phyloP scores from a whole-genome alignment of 1,284 basidiomycete genomes.

The Boletus sp. region DNA sequence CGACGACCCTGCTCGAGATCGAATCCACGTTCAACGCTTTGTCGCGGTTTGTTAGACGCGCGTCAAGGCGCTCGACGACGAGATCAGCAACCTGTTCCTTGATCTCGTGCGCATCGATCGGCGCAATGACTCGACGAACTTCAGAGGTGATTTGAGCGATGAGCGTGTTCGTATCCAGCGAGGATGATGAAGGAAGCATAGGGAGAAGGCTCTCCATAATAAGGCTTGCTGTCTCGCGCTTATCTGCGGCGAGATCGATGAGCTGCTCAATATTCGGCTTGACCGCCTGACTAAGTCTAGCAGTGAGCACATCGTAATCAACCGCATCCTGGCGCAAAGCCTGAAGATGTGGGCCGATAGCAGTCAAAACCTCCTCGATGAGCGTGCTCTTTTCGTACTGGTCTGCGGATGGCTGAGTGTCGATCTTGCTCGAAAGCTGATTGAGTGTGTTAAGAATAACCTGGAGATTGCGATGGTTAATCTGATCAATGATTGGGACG shows the following conservation, averaged over 20 bases:
- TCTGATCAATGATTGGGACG: conserved; percentile 55
- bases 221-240: conserved; percentile 79
- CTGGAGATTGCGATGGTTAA: conserved; percentile 56
- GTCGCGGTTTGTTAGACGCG: conserved; percentile 75
- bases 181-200: conserved; percentile 52
- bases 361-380: conserved; percentile 59
- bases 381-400: conserved; percentile 56
- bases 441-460: conserved; percentile 63
- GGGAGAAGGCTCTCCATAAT: conserved; percentile 78
- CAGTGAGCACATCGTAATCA: conserved; percentile 77
- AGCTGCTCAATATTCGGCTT: conserved; percentile 86
- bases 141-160: conserved; percentile 64
- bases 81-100: conserved; percentile 85
- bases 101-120: conserved; percentile 79
- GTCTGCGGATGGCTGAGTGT: conserved; percentile 46
- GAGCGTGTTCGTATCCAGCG: conserved; percentile 60
- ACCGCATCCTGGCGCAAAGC: conserved; percentile 64
- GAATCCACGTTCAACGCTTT: conserved; percentile 66
- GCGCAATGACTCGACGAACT: conserved; percentile 68
- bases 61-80: conserved; percentile 80
- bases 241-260: conserved; percentile 84
- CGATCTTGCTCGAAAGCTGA: conserved; percentile 63
- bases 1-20: conserved; percentile 57
- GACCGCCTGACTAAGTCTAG: conserved; percentile 75
- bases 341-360: conserved; percentile 62